These are phyloP conservation scores for Bonia amplexicaulis DNA, from an alignment of 176 grass and related monocot species.

Conservation along the genomic window DNA sequence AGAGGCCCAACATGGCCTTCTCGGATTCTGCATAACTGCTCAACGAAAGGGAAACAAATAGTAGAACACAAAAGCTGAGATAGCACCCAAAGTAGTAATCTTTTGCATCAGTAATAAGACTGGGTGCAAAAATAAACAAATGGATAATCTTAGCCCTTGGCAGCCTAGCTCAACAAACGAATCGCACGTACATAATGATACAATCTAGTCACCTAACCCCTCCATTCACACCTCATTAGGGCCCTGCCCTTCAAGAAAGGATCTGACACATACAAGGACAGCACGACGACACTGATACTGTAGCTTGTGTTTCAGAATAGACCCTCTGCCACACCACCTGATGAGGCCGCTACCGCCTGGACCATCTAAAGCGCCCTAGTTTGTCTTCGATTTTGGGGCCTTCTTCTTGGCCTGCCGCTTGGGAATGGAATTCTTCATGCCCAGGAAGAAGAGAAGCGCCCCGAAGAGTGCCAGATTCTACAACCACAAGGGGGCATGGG, in stretches of 20 bases:
- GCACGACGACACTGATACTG: slow-evolving; percentile 10
- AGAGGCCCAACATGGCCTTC: not conserved
- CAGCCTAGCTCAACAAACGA: slow-evolving; percentile 41
- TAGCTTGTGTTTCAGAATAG: slow-evolving; percentile 31
- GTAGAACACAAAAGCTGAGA: not conserved
- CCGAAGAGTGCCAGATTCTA: slow-evolving; percentile 62
- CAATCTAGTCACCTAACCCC: slow-evolving; percentile 46
- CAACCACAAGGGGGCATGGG: not conserved
- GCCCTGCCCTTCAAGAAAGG: slow-evolving; percentile 41
- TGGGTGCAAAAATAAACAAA: slow-evolving; percentile 29
- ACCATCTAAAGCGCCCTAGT: slow-evolving; percentile 24
- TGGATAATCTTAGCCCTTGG: slow-evolving; percentile 13
- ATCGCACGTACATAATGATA: slow-evolving; percentile 37
- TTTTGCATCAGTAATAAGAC: not conserved
- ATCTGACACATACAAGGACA: slow-evolving; percentile 25
- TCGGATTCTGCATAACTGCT: not conserved
- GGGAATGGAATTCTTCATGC: slow-evolving; percentile 69
- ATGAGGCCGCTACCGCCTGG: not conserved
- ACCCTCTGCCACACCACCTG: not conserved
- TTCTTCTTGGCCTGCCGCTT: slow-evolving; percentile 64
- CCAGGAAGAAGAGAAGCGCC: slow-evolving; percentile 61
- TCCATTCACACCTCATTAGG: slow-evolving; percentile 31
- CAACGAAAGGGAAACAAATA: too few relatives aligned
- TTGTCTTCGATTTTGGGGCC: slow-evolving; percentile 51
- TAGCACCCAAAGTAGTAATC: not conserved